Percentiles rank a stretch among this genome's conserved stretches.
These are phyloP conservation scores for Sequoia sempervirens DNA, from an alignment of 75 land plant species.

Conservation along the genomic window DNA sequence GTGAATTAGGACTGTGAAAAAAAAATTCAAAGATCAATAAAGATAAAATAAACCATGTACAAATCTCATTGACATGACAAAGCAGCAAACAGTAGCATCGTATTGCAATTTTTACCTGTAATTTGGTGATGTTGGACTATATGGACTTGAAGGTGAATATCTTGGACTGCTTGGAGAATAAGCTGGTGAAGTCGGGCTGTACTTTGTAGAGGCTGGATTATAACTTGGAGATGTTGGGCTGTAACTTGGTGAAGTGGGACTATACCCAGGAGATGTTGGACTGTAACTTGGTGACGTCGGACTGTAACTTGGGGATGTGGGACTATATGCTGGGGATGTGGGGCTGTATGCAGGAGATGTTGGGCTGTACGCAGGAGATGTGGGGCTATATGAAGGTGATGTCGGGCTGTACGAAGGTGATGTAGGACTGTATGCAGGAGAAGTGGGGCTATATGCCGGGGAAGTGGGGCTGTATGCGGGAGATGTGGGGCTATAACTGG, in stretches of 20 bases:
- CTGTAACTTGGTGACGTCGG: constrained; percentile 88
- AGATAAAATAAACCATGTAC: background rate
- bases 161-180: constrained; percentile 86
- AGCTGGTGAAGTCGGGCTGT: constrained; percentile 77
- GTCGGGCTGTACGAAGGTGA: constrained; percentile 73
- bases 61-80: background rate
- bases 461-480: constrained; percentile 87
- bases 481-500: constrained; percentile 81
- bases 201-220: constrained; percentile 70
- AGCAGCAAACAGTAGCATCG: background rate
- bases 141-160: constrained; percentile 67
- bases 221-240: constrained; percentile 80
- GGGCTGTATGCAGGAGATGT: constrained; percentile 92
- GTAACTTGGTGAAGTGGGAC: constrained; percentile 82
- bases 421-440: constrained; percentile 64
- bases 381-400: constrained; percentile 79
- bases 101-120: constrained; percentile 46
- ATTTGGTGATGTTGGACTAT: constrained; percentile 81
- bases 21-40: background rate
- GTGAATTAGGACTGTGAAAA: constrained; percentile 89
- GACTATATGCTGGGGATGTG: constrained; percentile 88
- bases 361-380: constrained; percentile 83
- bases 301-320: constrained; percentile 85
- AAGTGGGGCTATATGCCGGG: constrained; percentile 60
- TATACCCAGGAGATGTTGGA: constrained; percentile 85